Percentiles rank a stretch among this genome's conserved stretches.
These are phyloP conservation scores for Colletotrichum limetticola DNA, from an alignment of 2,329 filamentous ascomycete genomes.

Conservation along the genomic window DNA sequence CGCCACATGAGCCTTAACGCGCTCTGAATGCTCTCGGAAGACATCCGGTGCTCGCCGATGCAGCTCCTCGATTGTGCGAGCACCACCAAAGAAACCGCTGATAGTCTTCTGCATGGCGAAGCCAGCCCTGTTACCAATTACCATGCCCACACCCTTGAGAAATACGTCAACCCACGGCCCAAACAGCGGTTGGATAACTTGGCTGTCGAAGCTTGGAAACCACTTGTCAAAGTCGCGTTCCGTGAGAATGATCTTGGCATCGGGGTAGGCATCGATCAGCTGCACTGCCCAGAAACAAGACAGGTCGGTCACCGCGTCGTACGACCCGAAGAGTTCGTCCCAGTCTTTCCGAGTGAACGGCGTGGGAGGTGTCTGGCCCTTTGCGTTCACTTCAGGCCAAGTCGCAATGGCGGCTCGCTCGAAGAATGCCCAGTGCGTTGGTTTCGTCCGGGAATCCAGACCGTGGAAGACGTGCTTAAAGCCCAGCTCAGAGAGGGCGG, in stretches of 20 bases:
- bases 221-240: conserved; percentile 45
- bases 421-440: conserved; percentile 23
- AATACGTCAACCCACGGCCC: conserved; percentile 34
- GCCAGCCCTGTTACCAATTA: conserved; percentile 45
- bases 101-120: conserved; percentile 40
- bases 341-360: conserved; percentile 41
- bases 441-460: conserved; percentile 15
- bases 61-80: conserved; percentile 2
- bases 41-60: not conserved
- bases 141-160: conserved; percentile 40
- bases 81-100: conserved; percentile 40
- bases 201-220: conserved; percentile 45
- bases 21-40: conserved; percentile 26
- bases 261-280: conserved; percentile 44
- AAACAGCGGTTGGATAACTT: conserved; percentile 41
- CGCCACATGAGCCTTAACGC: conserved; percentile 26
- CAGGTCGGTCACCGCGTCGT: conserved; percentile 45
- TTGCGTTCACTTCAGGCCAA: conserved; percentile 18
- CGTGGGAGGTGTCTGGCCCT: not conserved
- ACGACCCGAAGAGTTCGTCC: conserved; percentile 45
- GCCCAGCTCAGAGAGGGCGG: conserved; percentile 26
- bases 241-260: conserved; percentile 47
- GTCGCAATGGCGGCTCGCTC: conserved; percentile 12
- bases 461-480: conserved; percentile 33
- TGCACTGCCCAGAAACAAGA: conserved; percentile 40